Conservation (phyloP, 2,329 filamentous ascomycete species). For the Talaromyces sp. region DNA sequence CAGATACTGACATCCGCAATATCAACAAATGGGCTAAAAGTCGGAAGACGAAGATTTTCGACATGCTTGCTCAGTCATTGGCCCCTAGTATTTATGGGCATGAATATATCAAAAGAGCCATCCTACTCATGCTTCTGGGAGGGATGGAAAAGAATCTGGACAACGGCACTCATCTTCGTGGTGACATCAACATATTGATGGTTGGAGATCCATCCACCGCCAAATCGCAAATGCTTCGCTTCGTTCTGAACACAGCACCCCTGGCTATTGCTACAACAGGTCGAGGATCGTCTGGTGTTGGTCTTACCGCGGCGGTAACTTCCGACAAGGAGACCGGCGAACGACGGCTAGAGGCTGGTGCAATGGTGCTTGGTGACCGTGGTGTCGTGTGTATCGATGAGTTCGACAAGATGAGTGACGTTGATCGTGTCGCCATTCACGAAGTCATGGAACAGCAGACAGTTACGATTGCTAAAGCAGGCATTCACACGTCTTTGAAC, state of each 20-base stretch:
- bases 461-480: conserved; percentile 96
- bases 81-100: conserved; percentile 97
- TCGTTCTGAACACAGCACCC: conserved; percentile 94
- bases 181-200: conserved; percentile 99
- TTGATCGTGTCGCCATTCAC: conserved; percentile 96
- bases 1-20: conserved; percentile 94
- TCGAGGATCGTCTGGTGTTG: conserved; percentile 92
- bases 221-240: conserved; percentile 95
- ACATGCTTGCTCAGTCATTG: conserved; percentile 86
- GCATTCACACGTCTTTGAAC: conserved; percentile 95
- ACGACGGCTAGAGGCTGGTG: conserved; percentile 88
- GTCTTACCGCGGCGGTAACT: conserved; percentile 94
- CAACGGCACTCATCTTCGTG: conserved; percentile 94
- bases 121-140: conserved; percentile 88
- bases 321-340: conserved; percentile 97
- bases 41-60: conserved; percentile 78
- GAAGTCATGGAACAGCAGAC: conserved; percentile 99
- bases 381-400: conserved; percentile 99
- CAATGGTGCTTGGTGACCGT: conserved; percentile 96
- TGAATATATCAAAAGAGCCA: conserved; percentile 96
- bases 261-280: conserved; percentile 96
- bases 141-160: conserved; percentile 98
- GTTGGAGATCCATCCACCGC: conserved; percentile 97
- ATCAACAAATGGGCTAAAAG: conserved; percentile 93
- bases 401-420: conserved; percentile 99